Evolutionary conservation across 768 basidiomycete genomes (phyloP).

Genomic region (Neoboletus subvelutipes): DNA sequence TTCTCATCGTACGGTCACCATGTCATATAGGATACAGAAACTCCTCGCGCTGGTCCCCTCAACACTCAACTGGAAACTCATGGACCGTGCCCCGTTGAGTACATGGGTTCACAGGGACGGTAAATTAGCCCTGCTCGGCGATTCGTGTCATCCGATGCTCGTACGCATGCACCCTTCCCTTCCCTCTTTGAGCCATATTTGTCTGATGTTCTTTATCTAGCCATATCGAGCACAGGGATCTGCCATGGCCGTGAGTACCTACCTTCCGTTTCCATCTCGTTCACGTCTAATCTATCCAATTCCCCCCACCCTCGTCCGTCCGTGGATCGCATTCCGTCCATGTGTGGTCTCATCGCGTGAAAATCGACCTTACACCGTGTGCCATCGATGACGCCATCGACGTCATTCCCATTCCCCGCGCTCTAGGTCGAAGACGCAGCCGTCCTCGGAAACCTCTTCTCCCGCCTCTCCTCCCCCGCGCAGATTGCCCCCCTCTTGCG

Average conservation of each 20-base stretch:
- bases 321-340: not conserved
- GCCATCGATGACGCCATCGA: not conserved
- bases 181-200: not conserved
- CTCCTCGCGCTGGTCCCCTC: conserved; percentile 45
- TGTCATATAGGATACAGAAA: conserved; percentile 40
- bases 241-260: conserved; percentile 46
- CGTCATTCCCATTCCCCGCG: not conserved
- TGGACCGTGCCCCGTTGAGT: conserved; percentile 47
- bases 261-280: not conserved
- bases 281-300: not conserved
- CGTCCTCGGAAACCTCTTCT: conserved; percentile 50
- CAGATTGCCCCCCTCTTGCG: conserved; percentile 48
- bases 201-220: conserved; percentile 17
- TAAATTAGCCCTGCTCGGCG: conserved; percentile 48
- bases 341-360: not conserved
- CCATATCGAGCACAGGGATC: conserved; percentile 57
- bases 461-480: conserved; percentile 38
- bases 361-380: not conserved
- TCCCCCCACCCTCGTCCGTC: not conserved
- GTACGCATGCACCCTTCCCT: conserved; percentile 13
- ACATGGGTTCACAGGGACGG: conserved; percentile 49
- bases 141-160: conserved; percentile 59
- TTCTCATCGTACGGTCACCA: conserved; percentile 1
- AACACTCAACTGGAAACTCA: conserved; percentile 47
- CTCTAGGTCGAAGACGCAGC: conserved; percentile 37